Base-by-base conservation (phyloP, 2,329 filamentous ascomycete species). In the Talaromyces sp. region DNA sequence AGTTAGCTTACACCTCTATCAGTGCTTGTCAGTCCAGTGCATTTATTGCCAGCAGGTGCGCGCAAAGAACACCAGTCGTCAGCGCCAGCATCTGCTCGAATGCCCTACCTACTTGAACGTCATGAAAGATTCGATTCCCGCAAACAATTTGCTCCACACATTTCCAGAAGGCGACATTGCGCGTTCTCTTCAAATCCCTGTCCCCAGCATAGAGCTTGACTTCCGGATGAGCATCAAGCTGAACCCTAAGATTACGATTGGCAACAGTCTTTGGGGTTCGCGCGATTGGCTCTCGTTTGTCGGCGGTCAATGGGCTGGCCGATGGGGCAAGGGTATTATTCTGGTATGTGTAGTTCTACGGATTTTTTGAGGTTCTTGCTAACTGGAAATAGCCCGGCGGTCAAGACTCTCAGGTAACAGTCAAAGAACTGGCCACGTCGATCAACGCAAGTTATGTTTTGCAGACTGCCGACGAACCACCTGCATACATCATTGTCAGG, bases 151-250 rank as follows among this genome's bases (percentile, higher is more conserved):
- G 52, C 74, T 80, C 32, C 78, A 81, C 66, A 78, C 77, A 46
- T 81, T 80, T 65, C 79, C 79, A 31, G 78, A 80, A 66, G 77
- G 77, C 53, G 78, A 81, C 67, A 70, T 79, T 56, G 78, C 78
- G 24, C 77, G 78, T 19, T 79, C 77, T 10, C 66, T 80, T 52
- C 75, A 78, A 64, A 72, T 81, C 29, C 80, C 80, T 9, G 72
- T 75, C 7, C 80, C 80, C 0, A 71, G 72, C 5, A 74, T 82
- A 31, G 79, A 81, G 62, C 72, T 81, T 52, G 80, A 82, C 65
- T 82, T 82, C 70, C 78, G 80, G 55, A 80, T 82, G 73, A 80
- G 78, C 65, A 75, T 81, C 58, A 80, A 80, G 65, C 69, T 82
- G 66, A 81, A 82, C 63, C 80, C 80, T 2, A 77, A 77, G 61